Percentiles rank a stretch among this genome's conserved stretches.
phyloP scores from a whole-genome alignment of 192 early-diverging fungal species.

The Linnemannia zychae region DNA sequence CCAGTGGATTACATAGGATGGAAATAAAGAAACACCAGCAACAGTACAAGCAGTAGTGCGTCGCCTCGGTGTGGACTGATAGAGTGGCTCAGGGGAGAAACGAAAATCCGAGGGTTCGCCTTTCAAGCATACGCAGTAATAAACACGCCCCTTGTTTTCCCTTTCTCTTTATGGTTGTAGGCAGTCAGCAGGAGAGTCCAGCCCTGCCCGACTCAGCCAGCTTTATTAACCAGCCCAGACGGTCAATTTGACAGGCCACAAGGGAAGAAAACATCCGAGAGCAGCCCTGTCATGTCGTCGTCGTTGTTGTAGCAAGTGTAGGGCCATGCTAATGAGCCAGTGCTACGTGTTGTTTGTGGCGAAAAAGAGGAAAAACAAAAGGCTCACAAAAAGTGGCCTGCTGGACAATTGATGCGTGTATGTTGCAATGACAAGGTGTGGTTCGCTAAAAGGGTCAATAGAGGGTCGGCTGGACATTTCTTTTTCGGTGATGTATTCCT shows the following conservation, averaged over 20 bases:
- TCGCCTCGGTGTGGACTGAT: background rate
- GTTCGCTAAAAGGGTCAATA: background rate
- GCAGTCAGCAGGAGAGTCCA: background rate
- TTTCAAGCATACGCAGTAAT: background rate
- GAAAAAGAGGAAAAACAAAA: background rate
- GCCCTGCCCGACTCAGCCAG: conserved; percentile 1
- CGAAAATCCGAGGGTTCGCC: conserved; percentile 1
- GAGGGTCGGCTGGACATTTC: background rate
- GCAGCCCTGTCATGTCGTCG: background rate
- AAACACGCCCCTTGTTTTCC: background rate
- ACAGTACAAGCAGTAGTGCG: background rate
- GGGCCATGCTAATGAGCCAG: background rate
- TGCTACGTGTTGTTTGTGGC: background rate
- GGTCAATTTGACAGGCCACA: background rate
- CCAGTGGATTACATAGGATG: background rate
- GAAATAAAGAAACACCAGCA: background rate
- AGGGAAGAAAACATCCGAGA: background rate
- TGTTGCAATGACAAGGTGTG: background rate
- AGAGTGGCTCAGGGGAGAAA: background rate
- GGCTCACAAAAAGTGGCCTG: conserved; percentile 1
- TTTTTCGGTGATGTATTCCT: background rate
- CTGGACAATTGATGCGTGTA: background rate
- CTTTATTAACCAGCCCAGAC: background rate
- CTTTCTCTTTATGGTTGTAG: background rate
- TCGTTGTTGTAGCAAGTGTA: background rate